Evolutionary conservation across 331 rosid genomes (phyloP), one percentile per base, ranked within the genome.

Genomic region (Acacia concinna): DNA sequence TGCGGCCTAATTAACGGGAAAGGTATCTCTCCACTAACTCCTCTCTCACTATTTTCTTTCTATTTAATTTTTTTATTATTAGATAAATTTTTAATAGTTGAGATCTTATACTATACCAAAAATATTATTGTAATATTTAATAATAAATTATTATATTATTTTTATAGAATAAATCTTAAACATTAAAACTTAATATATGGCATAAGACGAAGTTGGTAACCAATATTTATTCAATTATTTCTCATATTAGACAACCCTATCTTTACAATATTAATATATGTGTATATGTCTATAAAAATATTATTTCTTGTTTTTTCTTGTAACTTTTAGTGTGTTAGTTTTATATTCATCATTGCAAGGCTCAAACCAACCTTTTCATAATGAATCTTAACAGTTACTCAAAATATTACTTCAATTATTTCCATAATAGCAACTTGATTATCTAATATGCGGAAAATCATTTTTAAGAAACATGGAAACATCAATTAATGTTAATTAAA

Each of bases 301-400:
- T 44, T 30, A 41, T 69, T 5, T 38, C 21, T 2, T 40, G 6
- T 60, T 40, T 6, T 14, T 76, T 49, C 7, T 59, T 28, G 4
- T 6, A 44, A 4, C 11, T 80, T 68, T 11, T 72, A 25, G 43
- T 63, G n/a, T 56, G 49, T 70, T 68, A 27, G 52, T 69, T 73
- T 80, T 44, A 25, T 78, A 9, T 69, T 63, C 70, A 81, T 85
- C 77, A 82, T 81, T 81, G 79, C 69, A 51, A 40, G 75, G 41
- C 47, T 63, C 63, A 78, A 84, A 41, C 68, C 27, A 68, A 70
- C 49, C 37, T 67, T 85, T 75, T 75, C 79, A 78, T 81, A 28
- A 81, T 78, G 59, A 78, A 70, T 74, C 88, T 74, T 85, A 54
- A 52, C 41, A 63, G 38, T 63, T 67, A 85, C 88, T 85, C 84